phyloP scores from a whole-genome alignment of 768 basidiomycete species.

The Xerocomus potaroensis region DNA sequence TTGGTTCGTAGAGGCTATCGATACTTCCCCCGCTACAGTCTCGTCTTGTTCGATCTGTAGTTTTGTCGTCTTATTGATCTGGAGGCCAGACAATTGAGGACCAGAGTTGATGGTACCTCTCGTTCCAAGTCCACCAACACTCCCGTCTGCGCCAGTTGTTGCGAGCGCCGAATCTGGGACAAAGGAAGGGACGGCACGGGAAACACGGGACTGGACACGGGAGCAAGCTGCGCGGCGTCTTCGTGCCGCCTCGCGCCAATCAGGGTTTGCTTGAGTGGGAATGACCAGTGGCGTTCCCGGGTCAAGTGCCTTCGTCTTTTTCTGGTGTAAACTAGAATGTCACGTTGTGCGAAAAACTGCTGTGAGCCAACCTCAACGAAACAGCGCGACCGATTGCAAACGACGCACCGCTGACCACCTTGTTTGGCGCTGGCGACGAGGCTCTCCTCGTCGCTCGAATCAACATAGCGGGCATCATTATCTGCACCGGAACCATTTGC shows the following conservation, averaged over 20 bases:
- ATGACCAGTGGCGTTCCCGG: conserved; percentile 74
- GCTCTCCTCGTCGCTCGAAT: conserved; percentile 63
- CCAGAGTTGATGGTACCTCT: conserved; percentile 75
- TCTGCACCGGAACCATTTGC: conserved; percentile 17
- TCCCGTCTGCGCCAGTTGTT: conserved; percentile 60
- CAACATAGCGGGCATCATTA: conserved; percentile 26
- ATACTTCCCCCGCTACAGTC: not conserved
- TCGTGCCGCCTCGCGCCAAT: conserved; percentile 82
- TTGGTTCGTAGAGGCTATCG: conserved; percentile 2
- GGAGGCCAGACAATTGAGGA: conserved; percentile 65
- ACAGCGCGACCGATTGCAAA: not conserved
- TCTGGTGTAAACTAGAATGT: conserved; percentile 40
- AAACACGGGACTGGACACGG: conserved; percentile 7
- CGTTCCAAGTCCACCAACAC: conserved; percentile 73
- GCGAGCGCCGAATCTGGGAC: conserved; percentile 61
- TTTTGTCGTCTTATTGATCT: conserved; percentile 37
- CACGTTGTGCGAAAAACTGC: conserved; percentile 33
- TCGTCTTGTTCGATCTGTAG: conserved; percentile 32
- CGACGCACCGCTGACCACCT: conserved; percentile 82
- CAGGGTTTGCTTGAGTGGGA: conserved; percentile 77
- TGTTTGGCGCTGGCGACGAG: conserved; percentile 69
- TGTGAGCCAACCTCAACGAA: conserved; percentile 69
- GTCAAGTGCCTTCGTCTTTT: conserved; percentile 34
- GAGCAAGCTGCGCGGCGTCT: conserved; percentile 40
- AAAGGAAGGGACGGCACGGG: conserved; percentile 37